Percentiles rank a stretch among this genome's conserved stretches.
These are phyloP conservation scores for Tetracladium setigerum DNA, from an alignment of 495 filamentous ascomycete genomes.

Conservation along the genomic window DNA sequence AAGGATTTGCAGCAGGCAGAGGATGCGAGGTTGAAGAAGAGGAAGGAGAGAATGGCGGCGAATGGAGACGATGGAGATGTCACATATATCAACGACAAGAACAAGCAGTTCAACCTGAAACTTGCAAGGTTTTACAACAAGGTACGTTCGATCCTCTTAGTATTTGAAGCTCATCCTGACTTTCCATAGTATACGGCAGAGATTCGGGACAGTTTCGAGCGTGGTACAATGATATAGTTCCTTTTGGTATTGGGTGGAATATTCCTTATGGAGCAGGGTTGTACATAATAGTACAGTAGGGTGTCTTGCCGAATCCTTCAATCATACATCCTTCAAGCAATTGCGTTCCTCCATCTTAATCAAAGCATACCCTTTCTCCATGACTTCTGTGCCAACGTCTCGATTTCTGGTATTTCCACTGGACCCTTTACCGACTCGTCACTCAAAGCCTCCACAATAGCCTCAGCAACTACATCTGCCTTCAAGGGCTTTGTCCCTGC, in stretches of 20 bases:
- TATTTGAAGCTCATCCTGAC: conserved; percentile 24
- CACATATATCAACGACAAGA: conserved; percentile 99
- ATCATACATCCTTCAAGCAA: conserved; percentile 3
- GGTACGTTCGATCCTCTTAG: conserved; percentile 32
- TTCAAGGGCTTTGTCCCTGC: conserved; percentile 80
- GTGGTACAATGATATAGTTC: conserved; percentile 76
- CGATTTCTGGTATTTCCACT: conserved; percentile 60
- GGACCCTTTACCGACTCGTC: conserved; percentile 62
- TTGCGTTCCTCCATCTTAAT: neutral
- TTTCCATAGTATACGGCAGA: conserved; percentile 76
- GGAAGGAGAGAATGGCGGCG: conserved; percentile 65
- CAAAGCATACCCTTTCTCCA: conserved; percentile 80
- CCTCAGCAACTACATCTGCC: conserved; percentile 77
- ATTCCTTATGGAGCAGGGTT: conserved; percentile 3
- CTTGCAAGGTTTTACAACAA: conserved; percentile 93
- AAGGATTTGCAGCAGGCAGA: conserved; percentile 82
- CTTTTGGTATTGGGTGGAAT: neutral
- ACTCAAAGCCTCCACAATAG: conserved; percentile 70
- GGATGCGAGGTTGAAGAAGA: conserved; percentile 75
- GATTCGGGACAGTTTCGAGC: conserved; percentile 95
- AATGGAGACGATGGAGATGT: conserved; percentile 78
- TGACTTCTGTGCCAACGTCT: conserved; percentile 62
- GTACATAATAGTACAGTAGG: conserved; percentile 14
- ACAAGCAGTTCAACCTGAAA: conserved; percentile 99
- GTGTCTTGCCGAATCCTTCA: conserved; percentile 15